Evolutionary conservation across 345 rosid genomes (phyloP), one percentile per base, ranked within the genome.

Genomic region (Syzygium jambos): DNA sequence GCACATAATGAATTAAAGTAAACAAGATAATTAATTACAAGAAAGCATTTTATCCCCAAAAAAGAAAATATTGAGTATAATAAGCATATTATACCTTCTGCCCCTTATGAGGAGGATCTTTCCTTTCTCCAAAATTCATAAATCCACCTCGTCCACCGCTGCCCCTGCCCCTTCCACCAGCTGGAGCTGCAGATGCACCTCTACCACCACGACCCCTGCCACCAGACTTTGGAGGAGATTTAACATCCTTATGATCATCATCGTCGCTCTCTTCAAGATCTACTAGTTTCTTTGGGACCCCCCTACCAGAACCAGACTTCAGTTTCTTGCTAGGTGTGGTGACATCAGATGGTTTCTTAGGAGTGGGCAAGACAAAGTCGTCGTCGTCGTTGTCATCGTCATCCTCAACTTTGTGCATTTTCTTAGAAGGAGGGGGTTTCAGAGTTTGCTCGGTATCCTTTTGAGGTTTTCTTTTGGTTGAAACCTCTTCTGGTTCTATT

Each of bases 71-170:
- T 63, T 87, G 46, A 29, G 4, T n/a, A 61, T 10, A 22, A 85
- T 63, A 56, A 52, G 27, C 27, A 10, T n/a, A 43, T 86, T 88
- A 85, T 51, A 98, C 99, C 98, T 98, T 98, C 93, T 98, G 98
- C 90, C 99, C 99, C 95, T 96, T 98, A 90, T 98, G 99, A 4
- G 99, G 99, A 89, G 99, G 99, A 91, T 98, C 99, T 94, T 96
- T 98, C 89, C 99, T 94, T 90, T 95, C 99, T 85, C 97, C 98
- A 90, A 95, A 98, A 92, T 93, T 95, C 98, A 94, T 94, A 93
- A 95, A 95, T 86, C 98, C 98, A 90, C 98, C 96, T 73, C 96
- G 93, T 85, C 99, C 98, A 89, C 96, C 94, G 52, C 97, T 55
- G 5, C 90, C 97, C 91, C 98, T 95, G 87, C 99, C 99, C 87